Evolutionary conservation across 2,329 filamentous ascomycete species (phyloP).

Genomic region (Mycosphaerella arachidis): DNA sequence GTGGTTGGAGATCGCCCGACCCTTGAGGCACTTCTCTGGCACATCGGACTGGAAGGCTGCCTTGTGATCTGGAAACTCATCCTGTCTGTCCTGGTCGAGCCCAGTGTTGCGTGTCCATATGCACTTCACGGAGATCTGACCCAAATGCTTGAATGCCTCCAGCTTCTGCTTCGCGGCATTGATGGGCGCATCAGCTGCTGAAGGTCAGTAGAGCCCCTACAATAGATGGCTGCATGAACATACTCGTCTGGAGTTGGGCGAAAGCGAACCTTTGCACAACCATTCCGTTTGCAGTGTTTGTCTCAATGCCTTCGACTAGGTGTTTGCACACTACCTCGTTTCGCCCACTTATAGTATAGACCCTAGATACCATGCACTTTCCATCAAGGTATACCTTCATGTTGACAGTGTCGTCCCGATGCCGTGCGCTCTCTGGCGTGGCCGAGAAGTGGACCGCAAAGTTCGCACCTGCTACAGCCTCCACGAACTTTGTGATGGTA

Average conservation of each 20-base stretch:
- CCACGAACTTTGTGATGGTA: constrained; percentile 14
- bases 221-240: not conserved
- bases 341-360: not conserved
- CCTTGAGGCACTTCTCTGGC: constrained; percentile 28
- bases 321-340: not conserved
- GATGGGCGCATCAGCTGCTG: constrained; percentile 11
- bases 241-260: constrained; percentile 17
- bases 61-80: not conserved
- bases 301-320: not conserved
- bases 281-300: not conserved
- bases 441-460: constrained; percentile 9
- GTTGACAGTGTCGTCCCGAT: constrained; percentile 5
- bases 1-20: constrained; percentile 24
- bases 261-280: constrained; percentile 15
- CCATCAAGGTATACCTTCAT: constrained; percentile 15
- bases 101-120: constrained; percentile 1
- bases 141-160: constrained; percentile 14
- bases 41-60: constrained; percentile 3
- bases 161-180: not conserved
- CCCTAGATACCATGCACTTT: not conserved
- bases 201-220: not conserved
- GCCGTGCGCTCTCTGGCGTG: not conserved
- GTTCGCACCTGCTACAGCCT: constrained; percentile 11
- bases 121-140: constrained; percentile 14
- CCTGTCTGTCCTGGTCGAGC: not conserved